Percentiles rank a stretch among this genome's conserved stretches.
These are phyloP conservation scores for Starmera stellimalicola DNA, from an alignment of 1,139 yeast species.

Conservation along the genomic window DNA sequence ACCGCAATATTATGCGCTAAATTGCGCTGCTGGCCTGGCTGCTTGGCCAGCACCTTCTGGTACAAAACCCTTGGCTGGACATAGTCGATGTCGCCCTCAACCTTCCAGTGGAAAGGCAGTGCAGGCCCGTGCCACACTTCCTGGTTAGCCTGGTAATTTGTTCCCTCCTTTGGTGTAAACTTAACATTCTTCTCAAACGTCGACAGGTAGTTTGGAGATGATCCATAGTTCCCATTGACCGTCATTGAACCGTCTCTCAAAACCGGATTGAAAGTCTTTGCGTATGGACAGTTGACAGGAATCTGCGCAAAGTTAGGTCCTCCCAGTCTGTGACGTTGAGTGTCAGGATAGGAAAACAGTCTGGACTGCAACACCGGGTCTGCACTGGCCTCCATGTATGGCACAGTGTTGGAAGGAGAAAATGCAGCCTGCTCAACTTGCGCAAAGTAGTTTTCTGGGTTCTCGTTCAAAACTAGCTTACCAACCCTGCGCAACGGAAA, in stretches of 20 bases:
- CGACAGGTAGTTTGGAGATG: constrained; percentile 71
- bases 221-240: constrained; percentile 80
- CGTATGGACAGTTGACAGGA: constrained; percentile 58
- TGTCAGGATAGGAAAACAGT: constrained; percentile 49
- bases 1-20: constrained; percentile 78
- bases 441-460: constrained; percentile 48
- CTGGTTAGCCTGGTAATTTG: constrained; percentile 46
- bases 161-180: constrained; percentile 33
- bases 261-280: constrained; percentile 47
- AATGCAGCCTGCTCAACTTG: constrained; percentile 55
- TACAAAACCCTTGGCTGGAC: constrained; percentile 62
- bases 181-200: constrained; percentile 35
- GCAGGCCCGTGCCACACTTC: constrained; percentile 90
- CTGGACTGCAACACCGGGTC: constrained; percentile 54
- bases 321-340: constrained; percentile 56
- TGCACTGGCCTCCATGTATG: constrained; percentile 50
- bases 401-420: constrained; percentile 50
- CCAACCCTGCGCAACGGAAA: constrained; percentile 54
- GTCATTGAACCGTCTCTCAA: constrained; percentile 85
- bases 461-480: constrained; percentile 42
- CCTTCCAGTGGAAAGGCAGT: constrained; percentile 80
- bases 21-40: constrained; percentile 72
- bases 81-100: constrained; percentile 56
- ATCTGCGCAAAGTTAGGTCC: constrained; percentile 49
- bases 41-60: constrained; percentile 63